phyloP scores from a whole-genome alignment of 208 protist genomes.

The Trypanosomatidae sp. region DNA sequence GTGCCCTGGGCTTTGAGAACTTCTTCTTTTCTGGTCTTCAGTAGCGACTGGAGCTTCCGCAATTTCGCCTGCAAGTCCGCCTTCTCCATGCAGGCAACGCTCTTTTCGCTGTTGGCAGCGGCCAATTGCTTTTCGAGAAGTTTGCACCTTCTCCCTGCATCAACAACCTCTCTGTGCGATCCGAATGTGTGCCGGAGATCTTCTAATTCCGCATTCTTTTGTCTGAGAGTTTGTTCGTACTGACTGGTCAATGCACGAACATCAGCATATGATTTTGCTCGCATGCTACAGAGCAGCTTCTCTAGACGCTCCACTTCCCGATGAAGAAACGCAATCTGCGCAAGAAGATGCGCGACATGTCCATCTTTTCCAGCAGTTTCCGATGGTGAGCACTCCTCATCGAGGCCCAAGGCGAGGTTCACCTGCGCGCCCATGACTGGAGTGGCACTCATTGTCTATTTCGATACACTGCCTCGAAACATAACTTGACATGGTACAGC shows the following conservation, averaged over 20 bases:
- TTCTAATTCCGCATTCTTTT: constrained; percentile 49
- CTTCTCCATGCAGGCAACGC: constrained; percentile 51
- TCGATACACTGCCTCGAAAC: neutral
- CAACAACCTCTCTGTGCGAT: constrained; percentile 28
- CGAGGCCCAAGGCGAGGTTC: neutral
- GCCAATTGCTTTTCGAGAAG: constrained; percentile 74
- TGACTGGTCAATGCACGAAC: constrained; percentile 21
- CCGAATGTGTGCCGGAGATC: constrained; percentile 22
- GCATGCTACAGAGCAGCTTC: constrained; percentile 30
- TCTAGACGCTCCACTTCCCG: constrained; percentile 82
- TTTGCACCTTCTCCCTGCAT: constrained; percentile 55
- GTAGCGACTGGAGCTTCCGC: constrained; percentile 46
- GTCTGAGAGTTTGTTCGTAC: constrained; percentile 55
- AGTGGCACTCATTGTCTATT: constrained; percentile 1
- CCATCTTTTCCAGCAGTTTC: constrained; percentile 7
- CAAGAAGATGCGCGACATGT: constrained; percentile 54
- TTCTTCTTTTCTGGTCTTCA: constrained; percentile 48
- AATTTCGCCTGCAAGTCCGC: constrained; percentile 52
- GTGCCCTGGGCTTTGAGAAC: constrained; percentile 30
- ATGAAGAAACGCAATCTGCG: constrained; percentile 81
- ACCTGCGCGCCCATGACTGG: neutral
- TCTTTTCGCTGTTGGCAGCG: constrained; percentile 62
- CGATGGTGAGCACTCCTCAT: neutral
- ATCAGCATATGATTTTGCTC: constrained; percentile 33
- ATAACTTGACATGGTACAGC: neutral